These are phyloP conservation scores for Fragaria vesca DNA, from an alignment of 306 rosid species.

Conservation along the genomic window DNA sequence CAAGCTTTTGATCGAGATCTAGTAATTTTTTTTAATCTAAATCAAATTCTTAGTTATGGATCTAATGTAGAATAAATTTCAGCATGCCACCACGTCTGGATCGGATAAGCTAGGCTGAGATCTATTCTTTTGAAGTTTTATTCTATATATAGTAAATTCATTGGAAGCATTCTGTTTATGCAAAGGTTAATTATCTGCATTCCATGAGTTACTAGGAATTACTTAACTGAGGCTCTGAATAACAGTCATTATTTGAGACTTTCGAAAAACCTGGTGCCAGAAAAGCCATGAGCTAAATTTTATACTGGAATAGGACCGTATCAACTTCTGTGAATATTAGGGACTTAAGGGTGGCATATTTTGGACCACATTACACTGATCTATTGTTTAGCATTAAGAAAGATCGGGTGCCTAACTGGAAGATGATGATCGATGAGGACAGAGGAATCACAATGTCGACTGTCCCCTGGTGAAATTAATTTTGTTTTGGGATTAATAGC, in stretches of 20 bases:
- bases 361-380: background rate
- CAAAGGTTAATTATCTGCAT: background rate
- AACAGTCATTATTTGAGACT: background rate
- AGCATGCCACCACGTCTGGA: background rate
- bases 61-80: background rate
- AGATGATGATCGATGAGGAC: background rate
- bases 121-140: background rate
- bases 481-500: background rate
- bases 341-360: background rate
- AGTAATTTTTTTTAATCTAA: background rate
- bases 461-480: background rate
- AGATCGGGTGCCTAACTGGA: background rate
- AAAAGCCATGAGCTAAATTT: background rate
- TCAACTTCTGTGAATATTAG: background rate
- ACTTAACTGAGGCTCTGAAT: too few relatives aligned
- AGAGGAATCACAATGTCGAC: background rate
- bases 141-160: background rate
- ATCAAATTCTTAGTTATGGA: background rate
- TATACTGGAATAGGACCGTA: background rate
- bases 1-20: background rate
- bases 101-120: background rate
- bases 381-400: background rate
- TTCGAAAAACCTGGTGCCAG: background rate
- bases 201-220: too few relatives aligned
- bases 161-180: background rate